phyloP scores from a whole-genome alignment of 345 rosid genomes.

The Arabis alpina region DNA sequence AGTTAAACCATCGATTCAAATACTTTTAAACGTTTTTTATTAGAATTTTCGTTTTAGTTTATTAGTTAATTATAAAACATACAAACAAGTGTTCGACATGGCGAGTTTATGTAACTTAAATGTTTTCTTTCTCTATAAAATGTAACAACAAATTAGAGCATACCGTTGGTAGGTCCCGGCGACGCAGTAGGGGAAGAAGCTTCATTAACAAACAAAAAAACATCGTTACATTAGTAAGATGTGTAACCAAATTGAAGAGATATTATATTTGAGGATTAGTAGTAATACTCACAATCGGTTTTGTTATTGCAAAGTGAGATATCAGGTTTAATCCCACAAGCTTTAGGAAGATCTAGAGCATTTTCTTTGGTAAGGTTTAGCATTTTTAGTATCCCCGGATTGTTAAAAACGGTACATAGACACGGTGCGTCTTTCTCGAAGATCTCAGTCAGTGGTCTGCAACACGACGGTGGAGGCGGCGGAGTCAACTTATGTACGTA shows the following conservation, averaged over 20 bases:
- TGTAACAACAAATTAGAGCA: slow-evolving; percentile 10
- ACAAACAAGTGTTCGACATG: not conserved
- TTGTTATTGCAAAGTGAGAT: slow-evolving; percentile 47
- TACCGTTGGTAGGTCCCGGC: slow-evolving; percentile 28
- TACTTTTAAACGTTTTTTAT: no score
- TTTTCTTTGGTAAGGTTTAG: slow-evolving; percentile 50
- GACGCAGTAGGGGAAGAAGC: slow-evolving; percentile 25
- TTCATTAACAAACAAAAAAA: slow-evolving; percentile 23
- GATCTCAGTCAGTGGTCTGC: slow-evolving; percentile 52
- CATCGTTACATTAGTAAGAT: not conserved
- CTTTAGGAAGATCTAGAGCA: slow-evolving; percentile 54
- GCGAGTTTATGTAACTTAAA: not conserved
- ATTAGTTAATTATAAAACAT: no score
- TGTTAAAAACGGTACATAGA: slow-evolving; percentile 49
- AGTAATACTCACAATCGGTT: slow-evolving; percentile 21
- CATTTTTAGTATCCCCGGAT: slow-evolving; percentile 38
- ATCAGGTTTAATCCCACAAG: slow-evolving; percentile 55
- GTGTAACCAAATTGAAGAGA: not conserved
- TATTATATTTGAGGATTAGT: no score
- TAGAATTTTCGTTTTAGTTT: no score
- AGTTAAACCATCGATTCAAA: no score
- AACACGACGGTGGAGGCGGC: slow-evolving; percentile 56
- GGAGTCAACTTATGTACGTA: slow-evolving; percentile 33
- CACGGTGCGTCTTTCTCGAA: slow-evolving; percentile 44
- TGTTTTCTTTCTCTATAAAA: not conserved